phyloP scores from a whole-genome alignment of 192 early-diverging fungal genomes.

The Umbelopsis isabellina region DNA sequence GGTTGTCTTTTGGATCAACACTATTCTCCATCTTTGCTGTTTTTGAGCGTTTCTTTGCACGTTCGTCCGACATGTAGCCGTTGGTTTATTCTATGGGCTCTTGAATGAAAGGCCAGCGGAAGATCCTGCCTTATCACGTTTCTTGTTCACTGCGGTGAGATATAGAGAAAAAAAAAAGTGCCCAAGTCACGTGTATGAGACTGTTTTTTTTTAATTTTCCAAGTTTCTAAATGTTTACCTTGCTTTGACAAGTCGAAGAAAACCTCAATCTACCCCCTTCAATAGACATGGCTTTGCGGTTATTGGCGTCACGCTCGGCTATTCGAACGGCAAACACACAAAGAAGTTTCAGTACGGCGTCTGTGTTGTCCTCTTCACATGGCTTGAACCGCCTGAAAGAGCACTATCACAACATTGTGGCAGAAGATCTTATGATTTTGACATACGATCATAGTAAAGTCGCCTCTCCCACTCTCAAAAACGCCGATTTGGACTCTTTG shows the following conservation, averaged over 20 bases:
- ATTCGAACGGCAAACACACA: not conserved
- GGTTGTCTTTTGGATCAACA: constrained; percentile 45
- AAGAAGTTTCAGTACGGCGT: constrained; percentile 17
- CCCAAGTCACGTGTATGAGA: not conserved
- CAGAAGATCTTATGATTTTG: constrained; percentile 59
- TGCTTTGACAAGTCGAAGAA: not conserved
- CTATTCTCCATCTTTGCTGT: constrained; percentile 16
- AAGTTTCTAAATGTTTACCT: not conserved
- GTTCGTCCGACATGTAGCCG: constrained; percentile 34
- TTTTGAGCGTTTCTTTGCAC: constrained; percentile 39
- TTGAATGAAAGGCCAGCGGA: too few species aligned
- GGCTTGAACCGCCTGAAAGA: constrained; percentile 48
- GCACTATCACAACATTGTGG: constrained; percentile 50
- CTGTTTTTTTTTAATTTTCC: constrained; percentile 2
- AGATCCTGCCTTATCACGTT: too few species aligned
- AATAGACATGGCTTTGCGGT: not conserved
- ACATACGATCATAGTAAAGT: constrained; percentile 52
- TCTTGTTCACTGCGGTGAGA: not conserved
- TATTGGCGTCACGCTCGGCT: not conserved
- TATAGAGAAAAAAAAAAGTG: not conserved
- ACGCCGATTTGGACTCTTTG: constrained; percentile 37
- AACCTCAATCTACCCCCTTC: not conserved
- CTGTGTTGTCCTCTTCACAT: constrained; percentile 29
- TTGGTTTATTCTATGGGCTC: not conserved
- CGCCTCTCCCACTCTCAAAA: constrained; percentile 31